A percentile compares a stretch with the other conserved stretches of the same genome.
phyloP scores from a whole-genome alignment of 176 grass and related monocot species.

The Puya raimondii region DNA sequence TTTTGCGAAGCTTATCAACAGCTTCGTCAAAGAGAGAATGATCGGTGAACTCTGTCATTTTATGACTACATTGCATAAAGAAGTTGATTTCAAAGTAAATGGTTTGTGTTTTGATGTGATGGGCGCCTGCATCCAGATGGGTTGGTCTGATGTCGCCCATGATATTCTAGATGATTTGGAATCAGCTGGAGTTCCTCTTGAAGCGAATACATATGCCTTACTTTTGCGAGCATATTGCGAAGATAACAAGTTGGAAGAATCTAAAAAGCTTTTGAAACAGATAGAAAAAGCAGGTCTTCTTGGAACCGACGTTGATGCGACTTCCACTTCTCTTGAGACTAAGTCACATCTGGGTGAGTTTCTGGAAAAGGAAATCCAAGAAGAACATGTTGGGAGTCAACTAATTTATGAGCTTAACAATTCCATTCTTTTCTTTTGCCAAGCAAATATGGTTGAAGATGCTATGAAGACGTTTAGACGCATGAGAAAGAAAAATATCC shows the following conservation, averaged over 20 bases:
- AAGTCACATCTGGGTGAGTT: slow-evolving; percentile 42
- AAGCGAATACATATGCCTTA: slow-evolving; percentile 41
- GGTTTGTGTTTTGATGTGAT: slow-evolving; percentile 35
- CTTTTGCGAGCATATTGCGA: slow-evolving; percentile 60
- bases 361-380: slow-evolving; percentile 42
- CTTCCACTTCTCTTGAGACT: slow-evolving; percentile 10
- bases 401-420: slow-evolving; percentile 57
- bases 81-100: slow-evolving; percentile 22
- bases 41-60: slow-evolving; percentile 41
- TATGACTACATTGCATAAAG: slow-evolving; percentile 43
- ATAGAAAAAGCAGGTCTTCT: slow-evolving; percentile 38
- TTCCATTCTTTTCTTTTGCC: slow-evolving; percentile 86
- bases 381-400: slow-evolving; percentile 27
- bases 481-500: slow-evolving; percentile 65
- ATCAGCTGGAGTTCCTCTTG: slow-evolving; percentile 29
- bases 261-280: slow-evolving; percentile 50
- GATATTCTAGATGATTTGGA: slow-evolving; percentile 72
- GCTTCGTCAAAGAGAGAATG: slow-evolving; percentile 54
- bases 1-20: slow-evolving; percentile 66
- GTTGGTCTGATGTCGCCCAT: slow-evolving; percentile 68
- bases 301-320: slow-evolving; percentile 24
- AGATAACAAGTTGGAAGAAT: slow-evolving; percentile 49
- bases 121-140: slow-evolving; percentile 58
- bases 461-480: slow-evolving; percentile 64
- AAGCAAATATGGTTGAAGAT: slow-evolving; percentile 93